phyloP scores from a whole-genome alignment of 306 rosid species.

The Vigna reflexopilosa region DNA sequence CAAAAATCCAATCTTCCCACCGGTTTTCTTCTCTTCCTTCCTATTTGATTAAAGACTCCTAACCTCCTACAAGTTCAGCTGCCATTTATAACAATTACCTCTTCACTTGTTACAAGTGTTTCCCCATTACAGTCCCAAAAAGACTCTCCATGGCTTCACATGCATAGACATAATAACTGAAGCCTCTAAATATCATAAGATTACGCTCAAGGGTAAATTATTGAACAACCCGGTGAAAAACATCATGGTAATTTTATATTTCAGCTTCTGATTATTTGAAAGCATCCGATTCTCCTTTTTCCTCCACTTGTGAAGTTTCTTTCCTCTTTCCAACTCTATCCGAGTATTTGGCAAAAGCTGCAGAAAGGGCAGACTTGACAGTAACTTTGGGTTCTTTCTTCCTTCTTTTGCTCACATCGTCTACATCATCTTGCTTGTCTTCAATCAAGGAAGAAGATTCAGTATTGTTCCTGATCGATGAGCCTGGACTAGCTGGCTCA shows the following conservation, averaged over 20 bases:
- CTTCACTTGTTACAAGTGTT: slow-evolving; percentile 14
- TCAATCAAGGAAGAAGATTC: slow-evolving; percentile 56
- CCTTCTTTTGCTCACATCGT: slow-evolving; percentile 51
- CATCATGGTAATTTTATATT: slow-evolving; percentile 25
- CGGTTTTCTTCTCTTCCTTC: neutral
- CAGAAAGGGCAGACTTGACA: slow-evolving; percentile 82
- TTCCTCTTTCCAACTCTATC: slow-evolving; percentile 59
- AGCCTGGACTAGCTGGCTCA: slow-evolving; percentile 47
- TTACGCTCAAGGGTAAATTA: slow-evolving; percentile 3
- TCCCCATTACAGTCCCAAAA: slow-evolving; percentile 1
- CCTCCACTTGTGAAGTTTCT: slow-evolving; percentile 51
- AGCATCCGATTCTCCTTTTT: slow-evolving; percentile 52
- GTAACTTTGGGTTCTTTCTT: slow-evolving; percentile 70
- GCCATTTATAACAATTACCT: slow-evolving; percentile 1
- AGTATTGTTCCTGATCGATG: slow-evolving; percentile 48
- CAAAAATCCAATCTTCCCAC: neutral
- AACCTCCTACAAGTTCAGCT: slow-evolving; percentile 12
- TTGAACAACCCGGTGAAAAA: slow-evolving; percentile 5
- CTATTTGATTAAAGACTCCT: slow-evolving; percentile 31
- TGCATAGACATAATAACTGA: neutral
- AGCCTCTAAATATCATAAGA: slow-evolving; percentile 22
- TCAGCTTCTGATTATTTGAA: slow-evolving; percentile 43
- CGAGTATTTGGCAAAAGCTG: slow-evolving; percentile 80
- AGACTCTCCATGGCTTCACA: neutral
- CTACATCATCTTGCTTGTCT: slow-evolving; percentile 49